These are phyloP conservation scores for Silene conica DNA, from an alignment of 148 eudicot species.

Conservation along the genomic window DNA sequence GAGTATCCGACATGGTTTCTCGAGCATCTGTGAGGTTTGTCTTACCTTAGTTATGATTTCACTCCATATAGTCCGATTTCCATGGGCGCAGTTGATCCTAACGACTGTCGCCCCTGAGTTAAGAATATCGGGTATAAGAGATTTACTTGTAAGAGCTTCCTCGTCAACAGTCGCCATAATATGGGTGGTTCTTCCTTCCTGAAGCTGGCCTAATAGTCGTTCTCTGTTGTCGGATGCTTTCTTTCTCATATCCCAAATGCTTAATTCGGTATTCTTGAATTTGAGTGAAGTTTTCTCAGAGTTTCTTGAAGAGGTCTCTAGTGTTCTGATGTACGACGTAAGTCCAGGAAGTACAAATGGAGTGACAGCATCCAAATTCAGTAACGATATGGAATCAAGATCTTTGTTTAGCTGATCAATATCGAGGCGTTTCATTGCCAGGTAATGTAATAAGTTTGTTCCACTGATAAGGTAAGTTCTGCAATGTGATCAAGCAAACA, in stretches of 20 bases:
- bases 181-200: slow-evolving; percentile 36
- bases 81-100: slow-evolving; percentile 63
- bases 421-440: slow-evolving; percentile 46
- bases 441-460: slow-evolving; percentile 47
- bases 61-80: slow-evolving; percentile 48
- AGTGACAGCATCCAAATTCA: slow-evolving; percentile 41
- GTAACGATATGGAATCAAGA: slow-evolving; percentile 41
- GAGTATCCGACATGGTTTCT: slow-evolving; percentile 54
- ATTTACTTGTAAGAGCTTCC: slow-evolving; percentile 36
- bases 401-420: slow-evolving; percentile 43
- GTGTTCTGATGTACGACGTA: slow-evolving; percentile 29
- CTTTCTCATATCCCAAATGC: slow-evolving; percentile 28
- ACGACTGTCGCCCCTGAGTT: slow-evolving; percentile 40
- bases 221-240: slow-evolving; percentile 32
- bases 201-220: slow-evolving; percentile 38
- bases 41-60: slow-evolving; percentile 47
- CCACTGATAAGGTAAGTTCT: slow-evolving; percentile 45
- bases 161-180: slow-evolving; percentile 60
- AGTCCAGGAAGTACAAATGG: slow-evolving; percentile 48
- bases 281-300: background rate
- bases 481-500: slow-evolving; percentile 31
- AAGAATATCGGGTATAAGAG: slow-evolving; percentile 36
- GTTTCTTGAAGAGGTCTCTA: slow-evolving; percentile 3
- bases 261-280: slow-evolving; percentile 18
- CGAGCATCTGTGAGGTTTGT: slow-evolving; percentile 42